Conservation (phyloP, 257 asterid genomes). For the Rehmannia glutinosa region DNA sequence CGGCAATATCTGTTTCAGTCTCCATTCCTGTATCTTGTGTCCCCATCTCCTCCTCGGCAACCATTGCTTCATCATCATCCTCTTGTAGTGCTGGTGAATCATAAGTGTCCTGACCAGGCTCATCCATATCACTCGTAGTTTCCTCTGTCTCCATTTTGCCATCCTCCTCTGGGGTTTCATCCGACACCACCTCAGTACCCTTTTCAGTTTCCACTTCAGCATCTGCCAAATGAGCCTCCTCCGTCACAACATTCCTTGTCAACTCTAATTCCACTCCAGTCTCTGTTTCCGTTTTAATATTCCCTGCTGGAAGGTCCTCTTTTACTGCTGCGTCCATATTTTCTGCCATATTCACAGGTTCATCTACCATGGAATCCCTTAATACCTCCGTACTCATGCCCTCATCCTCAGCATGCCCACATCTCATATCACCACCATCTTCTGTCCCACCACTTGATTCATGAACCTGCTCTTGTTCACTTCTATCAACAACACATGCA, state of each 20-base stretch:
- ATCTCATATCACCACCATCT: slow-evolving; percentile 13
- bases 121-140: slow-evolving; percentile 43
- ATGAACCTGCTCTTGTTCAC: slow-evolving; percentile 27
- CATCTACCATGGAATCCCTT: slow-evolving; percentile 25
- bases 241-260: slow-evolving; percentile 14
- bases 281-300: slow-evolving; percentile 31
- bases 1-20: slow-evolving; percentile 62
- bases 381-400: slow-evolving; percentile 19
- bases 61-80: slow-evolving; percentile 56
- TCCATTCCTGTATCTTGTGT: slow-evolving; percentile 64
- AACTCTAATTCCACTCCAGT: slow-evolving; percentile 25
- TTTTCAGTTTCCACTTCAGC: slow-evolving; percentile 28
- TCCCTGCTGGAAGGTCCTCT: slow-evolving; percentile 30
- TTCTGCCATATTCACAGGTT: slow-evolving; percentile 20
- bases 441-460: slow-evolving; percentile 16
- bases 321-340: slow-evolving; percentile 12
- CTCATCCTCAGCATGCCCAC: slow-evolving; percentile 27
- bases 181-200: slow-evolving; percentile 20
- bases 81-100: slow-evolving; percentile 43
- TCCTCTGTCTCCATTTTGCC: slow-evolving; percentile 46
- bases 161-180: slow-evolving; percentile 22
- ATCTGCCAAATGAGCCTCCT: slow-evolving; percentile 23
- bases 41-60: slow-evolving; percentile 58
- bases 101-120: slow-evolving; percentile 38
- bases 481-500: slow-evolving; percentile 11